Conservation (phyloP, 306 rosid genomes). For the Arachis hypogaea region DNA sequence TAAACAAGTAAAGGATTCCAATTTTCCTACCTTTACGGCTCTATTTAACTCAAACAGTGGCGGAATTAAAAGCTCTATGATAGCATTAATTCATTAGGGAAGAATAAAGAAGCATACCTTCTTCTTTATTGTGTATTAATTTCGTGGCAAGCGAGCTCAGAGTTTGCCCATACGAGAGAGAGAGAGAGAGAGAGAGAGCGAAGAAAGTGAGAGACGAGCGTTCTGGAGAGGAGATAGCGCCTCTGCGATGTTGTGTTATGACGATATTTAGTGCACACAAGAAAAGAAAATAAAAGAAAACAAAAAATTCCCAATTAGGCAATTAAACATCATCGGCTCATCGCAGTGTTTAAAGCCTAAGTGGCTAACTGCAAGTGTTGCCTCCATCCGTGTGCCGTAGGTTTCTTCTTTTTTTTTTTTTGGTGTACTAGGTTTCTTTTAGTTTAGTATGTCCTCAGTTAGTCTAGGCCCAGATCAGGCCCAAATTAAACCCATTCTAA, state of each 20-base stretch:
- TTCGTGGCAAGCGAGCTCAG: constrained; percentile 23
- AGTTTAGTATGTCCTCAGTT: neutral
- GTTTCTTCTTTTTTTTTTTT: neutral
- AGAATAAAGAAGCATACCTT: constrained; percentile 32
- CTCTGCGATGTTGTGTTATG: neutral
- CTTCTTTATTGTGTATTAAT: neutral
- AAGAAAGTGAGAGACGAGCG: constrained; percentile 42
- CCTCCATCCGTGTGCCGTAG: constrained; percentile 11
- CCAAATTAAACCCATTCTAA: neutral
- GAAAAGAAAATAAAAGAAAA: too few relatives aligned
- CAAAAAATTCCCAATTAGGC: neutral
- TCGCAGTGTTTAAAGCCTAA: constrained; percentile 2
- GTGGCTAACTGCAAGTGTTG: neutral
- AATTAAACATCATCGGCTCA: too few relatives aligned
- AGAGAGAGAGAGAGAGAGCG: constrained; percentile 1
- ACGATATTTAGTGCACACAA: neutral
- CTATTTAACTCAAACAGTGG: neutral
- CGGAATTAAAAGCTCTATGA: constrained; percentile 2
- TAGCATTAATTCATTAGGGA: neutral
- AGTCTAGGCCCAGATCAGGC: neutral
- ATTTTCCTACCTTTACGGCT: neutral
- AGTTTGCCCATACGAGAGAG: constrained; percentile 30
- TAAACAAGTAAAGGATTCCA: neutral
- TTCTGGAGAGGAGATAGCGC: constrained; percentile 11
- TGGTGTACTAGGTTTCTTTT: constrained; percentile 18